These are phyloP conservation scores for Purpureocillium takamizusanense DNA, from an alignment of 2,329 filamentous ascomycete species.

Conservation along the genomic window DNA sequence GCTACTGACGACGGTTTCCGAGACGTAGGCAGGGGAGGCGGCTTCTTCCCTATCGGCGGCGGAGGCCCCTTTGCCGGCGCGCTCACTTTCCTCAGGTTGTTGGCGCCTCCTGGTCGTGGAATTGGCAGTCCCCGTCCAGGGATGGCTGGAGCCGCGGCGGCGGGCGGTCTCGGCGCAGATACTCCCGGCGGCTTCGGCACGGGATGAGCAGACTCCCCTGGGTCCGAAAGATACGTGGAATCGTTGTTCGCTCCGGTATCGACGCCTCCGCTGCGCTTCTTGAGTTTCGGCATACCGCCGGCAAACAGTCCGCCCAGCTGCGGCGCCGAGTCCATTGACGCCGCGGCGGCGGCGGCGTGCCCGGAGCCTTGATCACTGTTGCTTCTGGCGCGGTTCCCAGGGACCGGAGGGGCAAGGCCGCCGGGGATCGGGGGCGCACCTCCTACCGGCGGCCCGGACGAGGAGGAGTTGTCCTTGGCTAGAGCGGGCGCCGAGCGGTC, in stretches of 20 bases:
- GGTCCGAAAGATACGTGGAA: slow-evolving; percentile 72
- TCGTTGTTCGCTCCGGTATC: slow-evolving; percentile 53
- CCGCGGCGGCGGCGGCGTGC: slow-evolving; percentile 28
- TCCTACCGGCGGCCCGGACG: slow-evolving; percentile 52
- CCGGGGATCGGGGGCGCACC: slow-evolving; percentile 71
- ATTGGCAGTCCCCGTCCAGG: slow-evolving; percentile 35
- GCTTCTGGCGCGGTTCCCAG: slow-evolving; percentile 65
- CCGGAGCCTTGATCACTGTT: slow-evolving; percentile 66
- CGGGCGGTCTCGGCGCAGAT: slow-evolving; percentile 51
- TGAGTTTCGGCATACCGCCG: slow-evolving; percentile 90
- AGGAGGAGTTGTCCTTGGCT: slow-evolving; percentile 17
- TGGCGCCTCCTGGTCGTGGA: slow-evolving; percentile 33
- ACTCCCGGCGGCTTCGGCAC: slow-evolving; percentile 37
- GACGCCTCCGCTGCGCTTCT: slow-evolving; percentile 73
- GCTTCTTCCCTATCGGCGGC: slow-evolving; percentile 70
- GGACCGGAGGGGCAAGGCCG: slow-evolving; percentile 63
- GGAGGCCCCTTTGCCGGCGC: slow-evolving; percentile 45
- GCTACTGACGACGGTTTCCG: slow-evolving; percentile 43
- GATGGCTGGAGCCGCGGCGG: slow-evolving; percentile 47
- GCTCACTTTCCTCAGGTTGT: slow-evolving; percentile 51
- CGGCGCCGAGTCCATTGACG: slow-evolving; percentile 56
- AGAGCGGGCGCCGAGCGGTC: slow-evolving; percentile 80
- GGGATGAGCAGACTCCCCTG: slow-evolving; percentile 35
- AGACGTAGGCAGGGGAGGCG: slow-evolving; percentile 51
- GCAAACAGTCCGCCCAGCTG: slow-evolving; percentile 85